Evolutionary conservation across 2,329 filamentous ascomycete genomes (phyloP), one percentile per base, ranked within the genome.

Genomic region (Cladosporium austrohemisphaericum): DNA sequence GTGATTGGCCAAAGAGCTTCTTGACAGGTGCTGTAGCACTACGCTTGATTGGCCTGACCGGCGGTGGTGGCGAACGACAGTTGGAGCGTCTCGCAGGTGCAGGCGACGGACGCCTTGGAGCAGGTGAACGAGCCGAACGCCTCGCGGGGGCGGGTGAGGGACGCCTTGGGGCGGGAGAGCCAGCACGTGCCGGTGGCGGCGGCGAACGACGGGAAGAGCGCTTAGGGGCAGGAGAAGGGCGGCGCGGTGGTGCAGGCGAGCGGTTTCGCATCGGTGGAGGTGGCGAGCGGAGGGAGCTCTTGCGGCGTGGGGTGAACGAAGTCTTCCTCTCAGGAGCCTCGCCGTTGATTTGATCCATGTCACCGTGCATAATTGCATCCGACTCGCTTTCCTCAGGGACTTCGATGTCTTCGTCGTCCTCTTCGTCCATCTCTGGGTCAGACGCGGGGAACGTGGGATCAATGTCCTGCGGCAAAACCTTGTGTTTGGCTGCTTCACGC

Each of bases 381-480:
- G 84, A 80, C 29, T 88, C 85, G 59, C 83, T 88, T 16, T 83
- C 81, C 46, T 83, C 68, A 2, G 75, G 73, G 22, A 64, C 60
- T 66, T 81, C 67, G 68, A 83, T 71, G 64, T 83, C 67, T 67
- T 79, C 76, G 47, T 88, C 83, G 32, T 88, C 83, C 29, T 89
- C 86, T 38, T 88, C 87, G 22, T 92, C 85, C 57, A 77, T 83
- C 58, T 98, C 93, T 0, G 86, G 87, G 59, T 97, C 93, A 0
- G 91, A 95, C 0, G 90, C 91, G 0, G 93, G 93, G 66, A 98
- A 98, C 63, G 91, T 96, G 1, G 93, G 93, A 63, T 98, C 93
- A 52, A 96, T 95, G 60, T 97, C 93, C 65, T 97, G 93, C n/a
- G 93, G 92, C 23, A 92, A 88, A 23, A 81, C 66, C 55, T 86